Base-by-base conservation (phyloP, 2,329 filamentous ascomycete genomes). In the Colletotrichum lindemuthianum region DNA sequence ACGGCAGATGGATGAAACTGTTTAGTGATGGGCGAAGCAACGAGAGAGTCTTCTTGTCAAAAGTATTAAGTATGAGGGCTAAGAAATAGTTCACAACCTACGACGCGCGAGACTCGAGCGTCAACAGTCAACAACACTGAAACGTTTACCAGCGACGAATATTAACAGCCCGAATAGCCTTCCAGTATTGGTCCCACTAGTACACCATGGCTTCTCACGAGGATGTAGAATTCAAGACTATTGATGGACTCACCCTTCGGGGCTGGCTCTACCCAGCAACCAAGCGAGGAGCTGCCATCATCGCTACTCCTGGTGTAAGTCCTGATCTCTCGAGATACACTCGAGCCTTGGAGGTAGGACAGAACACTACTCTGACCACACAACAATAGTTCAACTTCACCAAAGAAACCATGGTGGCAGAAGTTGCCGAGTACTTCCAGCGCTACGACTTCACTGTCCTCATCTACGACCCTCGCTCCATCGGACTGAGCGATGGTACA, bases 141-240 rank as follows among this genome's bases (percentile, higher is more conserved):
- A 24, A 3, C 16, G 16, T 24, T 24, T 3, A 24, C 16, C 16
- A 24, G 16, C 16, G 16, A 24, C 16, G 16, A 24, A 24, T 24
- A 2, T 3, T 3, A 24, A 2, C 16, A 24, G 16, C 16, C 16
- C 16, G 16, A 24, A 24, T 24, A 24, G 16, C 16, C 16, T 24
- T 24, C 16, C 16, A 24, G 16, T 24, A 24, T 3, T 24, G 2
- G 16, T 24, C 13, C 15, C 32, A 36, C 9, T 7, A 15, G 8
- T 16, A 13, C 47, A 34, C 47, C 47, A 56, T 57, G 54, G 34
- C 15, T 33, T 12, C 15, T 12, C 60, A 54, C 24, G 54, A 70
- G 55, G 71, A 76, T 45, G 73, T 81, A 49, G 74, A 79, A 60
- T 79, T 80, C 70, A 73, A 74, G 45, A 80, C 79, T 7, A 51